phyloP scores from a whole-genome alignment of 2,329 filamentous ascomycete species.

The Anthostomella pinea region DNA sequence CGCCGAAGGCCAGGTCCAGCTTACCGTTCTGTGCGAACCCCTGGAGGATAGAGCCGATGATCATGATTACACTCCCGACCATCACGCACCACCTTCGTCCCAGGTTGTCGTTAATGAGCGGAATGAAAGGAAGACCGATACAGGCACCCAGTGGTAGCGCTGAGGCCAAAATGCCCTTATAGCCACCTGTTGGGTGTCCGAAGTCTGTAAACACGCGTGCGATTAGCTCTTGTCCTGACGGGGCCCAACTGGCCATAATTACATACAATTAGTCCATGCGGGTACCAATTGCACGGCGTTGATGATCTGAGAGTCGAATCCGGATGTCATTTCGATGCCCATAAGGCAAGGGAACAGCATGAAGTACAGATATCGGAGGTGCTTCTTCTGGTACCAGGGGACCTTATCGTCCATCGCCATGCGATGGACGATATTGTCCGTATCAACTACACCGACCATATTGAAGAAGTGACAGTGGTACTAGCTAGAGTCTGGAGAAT shows the following conservation, averaged over 20 bases:
- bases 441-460: constrained; percentile 25
- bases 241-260: constrained; percentile 2
- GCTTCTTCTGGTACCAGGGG: constrained; percentile 55
- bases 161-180: constrained; percentile 47
- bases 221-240: constrained; percentile 2
- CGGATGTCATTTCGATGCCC: constrained; percentile 59
- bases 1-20: constrained; percentile 9
- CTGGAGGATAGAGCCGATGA: constrained; percentile 51
- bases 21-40: constrained; percentile 44
- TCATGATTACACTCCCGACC: constrained; percentile 50
- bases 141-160: constrained; percentile 53
- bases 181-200: constrained; percentile 29
- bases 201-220: constrained; percentile 22
- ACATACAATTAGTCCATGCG: constrained; percentile 35
- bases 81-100: constrained; percentile 52
- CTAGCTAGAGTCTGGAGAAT: constrained; percentile 1
- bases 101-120: constrained; percentile 48
- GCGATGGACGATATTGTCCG: constrained; percentile 36
- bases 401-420: constrained; percentile 40
- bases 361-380: constrained; percentile 52
- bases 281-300: constrained; percentile 38
- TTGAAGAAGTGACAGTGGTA: constrained; percentile 12
- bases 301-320: constrained; percentile 48
- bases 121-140: constrained; percentile 48
- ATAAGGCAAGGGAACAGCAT: constrained; percentile 56